A percentile compares a stretch with the other conserved stretches of the same genome.
These are phyloP conservation scores for Mycena capillaripes DNA, from an alignment of 768 basidiomycete species.

Conservation along the genomic window DNA sequence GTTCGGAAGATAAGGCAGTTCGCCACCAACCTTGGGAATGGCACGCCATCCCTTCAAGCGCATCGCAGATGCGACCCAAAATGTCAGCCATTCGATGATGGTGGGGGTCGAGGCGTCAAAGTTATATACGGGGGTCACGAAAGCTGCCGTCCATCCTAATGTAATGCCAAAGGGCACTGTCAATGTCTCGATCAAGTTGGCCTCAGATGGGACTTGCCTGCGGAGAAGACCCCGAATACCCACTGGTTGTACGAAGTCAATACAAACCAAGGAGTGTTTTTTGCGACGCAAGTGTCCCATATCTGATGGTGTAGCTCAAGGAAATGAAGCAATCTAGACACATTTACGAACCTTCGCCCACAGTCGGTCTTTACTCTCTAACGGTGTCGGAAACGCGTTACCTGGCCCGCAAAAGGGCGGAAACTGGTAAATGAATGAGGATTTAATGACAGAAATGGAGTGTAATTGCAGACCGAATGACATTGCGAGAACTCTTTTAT, in stretches of 20 bases:
- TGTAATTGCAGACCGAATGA: constrained; percentile 49
- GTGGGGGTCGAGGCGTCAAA: constrained; percentile 59
- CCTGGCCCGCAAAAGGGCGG: constrained; percentile 53
- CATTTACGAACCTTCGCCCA: constrained; percentile 69
- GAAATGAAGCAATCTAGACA: background rate
- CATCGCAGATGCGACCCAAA: constrained; percentile 71
- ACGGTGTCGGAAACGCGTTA: constrained; percentile 47
- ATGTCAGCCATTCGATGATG: constrained; percentile 64
- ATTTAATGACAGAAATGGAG: background rate
- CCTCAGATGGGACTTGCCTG: constrained; percentile 50
- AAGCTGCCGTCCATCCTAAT: constrained; percentile 67
- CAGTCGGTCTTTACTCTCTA: constrained; percentile 63
- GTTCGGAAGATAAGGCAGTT: constrained; percentile 34
- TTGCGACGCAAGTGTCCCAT: constrained; percentile 68
- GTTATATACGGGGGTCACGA: constrained; percentile 61
- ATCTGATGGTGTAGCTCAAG: constrained; percentile 50
- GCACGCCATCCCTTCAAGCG: constrained; percentile 48
- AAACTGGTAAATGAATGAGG: constrained; percentile 47
- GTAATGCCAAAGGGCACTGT: background rate
- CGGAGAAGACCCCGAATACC: constrained; percentile 74
- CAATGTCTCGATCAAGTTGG: background rate
- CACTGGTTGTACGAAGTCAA: constrained; percentile 73
- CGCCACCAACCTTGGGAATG: constrained; percentile 58
- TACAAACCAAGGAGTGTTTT: constrained; percentile 67
- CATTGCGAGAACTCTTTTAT: constrained; percentile 66